Conservation (phyloP, 2,329 filamentous ascomycete genomes). For the Diaporthe amygdali region DNA sequence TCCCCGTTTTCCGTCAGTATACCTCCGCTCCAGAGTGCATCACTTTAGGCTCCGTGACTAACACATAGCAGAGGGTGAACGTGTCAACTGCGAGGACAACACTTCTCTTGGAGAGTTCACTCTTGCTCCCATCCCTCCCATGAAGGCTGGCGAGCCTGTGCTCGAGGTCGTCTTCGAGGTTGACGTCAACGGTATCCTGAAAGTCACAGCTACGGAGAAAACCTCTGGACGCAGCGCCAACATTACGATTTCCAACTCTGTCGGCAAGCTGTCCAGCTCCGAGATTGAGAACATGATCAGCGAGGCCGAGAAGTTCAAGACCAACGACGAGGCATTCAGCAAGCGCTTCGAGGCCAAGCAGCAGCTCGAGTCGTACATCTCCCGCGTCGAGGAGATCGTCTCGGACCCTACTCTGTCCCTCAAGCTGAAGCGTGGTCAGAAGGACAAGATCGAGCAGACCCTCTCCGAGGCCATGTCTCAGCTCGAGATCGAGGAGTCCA, state of each 20-base stretch:
- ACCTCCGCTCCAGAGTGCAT: too few species aligned
- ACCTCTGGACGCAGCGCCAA: conserved; percentile 96
- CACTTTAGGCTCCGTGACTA: too few species aligned
- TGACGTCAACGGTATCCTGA: conserved; percentile 99
- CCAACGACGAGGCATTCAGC: conserved; percentile 96
- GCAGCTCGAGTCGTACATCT: conserved; percentile 99
- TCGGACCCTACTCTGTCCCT: conserved; percentile 94
- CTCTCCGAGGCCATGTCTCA: conserved; percentile 97
- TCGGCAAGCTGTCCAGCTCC: conserved; percentile 91
- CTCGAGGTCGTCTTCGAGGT: conserved; percentile 99
- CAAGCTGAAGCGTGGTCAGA: conserved; percentile 98
- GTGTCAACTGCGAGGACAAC: conserved; percentile 98
- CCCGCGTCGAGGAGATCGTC: conserved; percentile 97
- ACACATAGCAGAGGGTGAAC: too few species aligned
- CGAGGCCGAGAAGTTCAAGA: conserved; percentile 99
- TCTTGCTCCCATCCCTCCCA: conserved; percentile 82
- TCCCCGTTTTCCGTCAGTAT: conserved; percentile 95
- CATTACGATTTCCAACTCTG: conserved; percentile 99
- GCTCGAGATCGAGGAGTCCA: conserved; percentile 92
- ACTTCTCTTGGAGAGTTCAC: conserved; percentile 98
- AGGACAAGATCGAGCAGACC: conserved; percentile 98
- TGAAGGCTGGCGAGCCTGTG: conserved; percentile 94
- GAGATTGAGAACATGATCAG: conserved; percentile 99
- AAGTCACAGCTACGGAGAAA: conserved; percentile 99
- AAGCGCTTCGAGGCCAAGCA: conserved; percentile 99